Base-by-base conservation (phyloP, 768 basidiomycete genomes). In the Lactifluus subvellereus region DNA sequence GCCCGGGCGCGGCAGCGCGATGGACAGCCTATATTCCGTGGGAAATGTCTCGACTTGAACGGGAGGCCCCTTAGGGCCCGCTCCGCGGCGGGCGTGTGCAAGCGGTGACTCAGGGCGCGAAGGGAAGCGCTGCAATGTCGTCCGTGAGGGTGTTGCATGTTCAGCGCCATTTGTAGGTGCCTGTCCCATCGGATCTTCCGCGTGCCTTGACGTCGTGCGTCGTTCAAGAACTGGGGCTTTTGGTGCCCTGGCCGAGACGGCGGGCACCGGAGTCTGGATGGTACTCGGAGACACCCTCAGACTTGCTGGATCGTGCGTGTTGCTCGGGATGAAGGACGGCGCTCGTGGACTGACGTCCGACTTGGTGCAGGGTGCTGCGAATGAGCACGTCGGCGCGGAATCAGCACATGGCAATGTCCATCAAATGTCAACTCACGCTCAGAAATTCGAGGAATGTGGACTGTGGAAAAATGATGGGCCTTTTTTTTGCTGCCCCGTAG, bases 1-100 rank as follows among this genome's bases (percentile, higher is more conserved):
- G 3, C 61, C 64, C 22, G 63, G 63, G 16, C 60, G 59, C 49
- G 63, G 63, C 16, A 65, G 37, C 14, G 27, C 43, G 43, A 65
- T 62, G 6, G 62, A 59, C 32, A 59, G 32, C 48, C n/a, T 42
- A 18, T 64, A 57, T 0, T 2, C 10, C 11, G 20, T 45, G 13
- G 58, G 47, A 11, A 32, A 38, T 6, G 47, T 60, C 53, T 53
- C 58, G 38, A 64, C 5, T 10, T 22, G 47, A 1, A 48, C 33
- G 0, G 53, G 53, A 0, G 62, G 62, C 2, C 35, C 53, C 32
- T 63, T 49, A 2, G 1, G 30, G 2, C 22, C 53, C 22, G 53
- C 62, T 3, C 47, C 38, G 4, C 64, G 54, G 8, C 54, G 59
- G 6, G 35, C 60, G 6, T 52, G 64, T 6, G 60, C 64, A 5